These are phyloP conservation scores for Coniochaeta hoffmannii DNA, from an alignment of 2,329 filamentous ascomycete species.

Conservation along the genomic window DNA sequence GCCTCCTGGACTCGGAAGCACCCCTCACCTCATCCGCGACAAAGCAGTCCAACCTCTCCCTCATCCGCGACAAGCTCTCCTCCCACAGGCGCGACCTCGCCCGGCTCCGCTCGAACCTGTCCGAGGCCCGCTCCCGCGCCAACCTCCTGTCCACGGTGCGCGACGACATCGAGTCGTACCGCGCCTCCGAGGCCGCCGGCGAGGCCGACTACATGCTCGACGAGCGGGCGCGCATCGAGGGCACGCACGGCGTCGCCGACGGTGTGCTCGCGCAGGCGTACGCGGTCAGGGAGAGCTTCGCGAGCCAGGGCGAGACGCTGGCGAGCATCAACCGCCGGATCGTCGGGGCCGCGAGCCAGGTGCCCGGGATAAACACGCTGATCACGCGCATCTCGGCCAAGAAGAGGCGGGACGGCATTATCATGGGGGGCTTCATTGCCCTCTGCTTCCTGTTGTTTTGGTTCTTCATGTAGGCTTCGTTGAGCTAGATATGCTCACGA, in stretches of 20 bases:
- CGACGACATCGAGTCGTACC: slow-evolving; percentile 86
- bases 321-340: slow-evolving; percentile 87
- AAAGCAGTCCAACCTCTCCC: slow-evolving; percentile 93
- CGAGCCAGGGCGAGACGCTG: slow-evolving; percentile 78
- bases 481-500: not conserved
- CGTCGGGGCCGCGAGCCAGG: slow-evolving; percentile 78
- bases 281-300: slow-evolving; percentile 89
- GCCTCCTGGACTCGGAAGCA: slow-evolving; percentile 89
- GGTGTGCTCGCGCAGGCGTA: slow-evolving; percentile 92
- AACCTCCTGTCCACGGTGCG: slow-evolving; percentile 89
- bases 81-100: slow-evolving; percentile 79
- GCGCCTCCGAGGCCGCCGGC: slow-evolving; percentile 70
- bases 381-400: slow-evolving; percentile 91
- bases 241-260: slow-evolving; percentile 83
- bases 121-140: slow-evolving; percentile 73
- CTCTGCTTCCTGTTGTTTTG: slow-evolving; percentile 84
- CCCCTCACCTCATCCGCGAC: slow-evolving; percentile 79
- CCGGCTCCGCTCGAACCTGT: slow-evolving; percentile 65
- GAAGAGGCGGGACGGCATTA: slow-evolving; percentile 90
- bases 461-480: slow-evolving; percentile 55
- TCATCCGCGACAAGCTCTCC: slow-evolving; percentile 81
- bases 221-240: slow-evolving; percentile 78
- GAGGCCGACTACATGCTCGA: slow-evolving; percentile 98
- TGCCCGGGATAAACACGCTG: slow-evolving; percentile 86
- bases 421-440: slow-evolving; percentile 85